Evolutionary conservation across 371 early-diverging fungal genomes (phyloP), one percentile per base, ranked within the genome.

Genomic region (Syncephalastrum monosporum): DNA sequence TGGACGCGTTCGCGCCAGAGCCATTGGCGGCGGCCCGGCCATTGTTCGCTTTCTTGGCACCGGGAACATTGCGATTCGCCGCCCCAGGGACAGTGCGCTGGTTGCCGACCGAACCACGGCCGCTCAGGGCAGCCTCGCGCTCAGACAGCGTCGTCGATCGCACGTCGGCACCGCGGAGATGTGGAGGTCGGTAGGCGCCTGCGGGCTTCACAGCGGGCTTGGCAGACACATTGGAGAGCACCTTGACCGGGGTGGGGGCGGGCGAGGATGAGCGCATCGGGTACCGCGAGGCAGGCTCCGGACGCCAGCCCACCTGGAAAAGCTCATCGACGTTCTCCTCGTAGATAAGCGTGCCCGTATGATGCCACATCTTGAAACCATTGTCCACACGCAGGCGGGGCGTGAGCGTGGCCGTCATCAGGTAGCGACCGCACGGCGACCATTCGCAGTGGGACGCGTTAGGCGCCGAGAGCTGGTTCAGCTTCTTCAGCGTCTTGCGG

Each of bases 351-450:
- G 84, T 85, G 27, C 98, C 98, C n/a, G 89, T 83, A 66, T 92
- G 92, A 69, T 98, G 96, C 94, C 95, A 96, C 64, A 98, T 80
- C 57, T 91, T 91, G 72, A 93, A 90, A 4, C 97, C 95, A 65
- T 98, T 98, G 73, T 98, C 98, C 14, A 98, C 98, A 67, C 97
- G 92, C 60, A 98, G 81, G 52, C 97, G 88, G 49, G 92, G 92
- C 53, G 95, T 92, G 46, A 96, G 75, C 2, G 92, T 97, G 24
- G 97, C 91, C 16, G 96, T 93, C 80, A 98, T 76, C 56, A 98
- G 72, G 69, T 89, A 89, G 17, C 92, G 82, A 62, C 97, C 96
- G 73, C 94, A 91, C 15, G 97, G 96, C 24, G 85, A 82, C 97
- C 97, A 98, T 63, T 90, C 89, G 64, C 91, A 92, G 51, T 79